Evolutionary conservation across 192 early-diverging fungal genomes (phyloP).

Genomic region (Mortierella antarctica): DNA sequence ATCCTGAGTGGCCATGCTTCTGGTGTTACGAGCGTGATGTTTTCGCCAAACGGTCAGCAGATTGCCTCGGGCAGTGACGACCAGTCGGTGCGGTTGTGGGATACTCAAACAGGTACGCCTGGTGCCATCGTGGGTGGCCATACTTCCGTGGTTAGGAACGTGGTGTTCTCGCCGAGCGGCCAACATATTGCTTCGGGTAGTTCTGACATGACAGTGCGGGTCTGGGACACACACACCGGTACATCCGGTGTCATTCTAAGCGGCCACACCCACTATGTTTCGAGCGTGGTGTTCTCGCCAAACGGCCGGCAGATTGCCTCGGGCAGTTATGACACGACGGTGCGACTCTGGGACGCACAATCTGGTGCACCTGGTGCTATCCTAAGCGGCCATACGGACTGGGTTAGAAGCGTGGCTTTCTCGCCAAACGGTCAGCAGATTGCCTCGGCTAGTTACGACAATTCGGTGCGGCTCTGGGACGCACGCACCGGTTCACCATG

Average conservation of each 20-base stretch:
- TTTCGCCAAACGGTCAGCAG: conserved; percentile 9
- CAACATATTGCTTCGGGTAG: neutral
- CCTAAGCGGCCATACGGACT: conserved; percentile 3
- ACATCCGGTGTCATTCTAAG: neutral
- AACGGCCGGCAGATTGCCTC: neutral
- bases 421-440: conserved; percentile 7
- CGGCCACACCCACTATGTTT: neutral
- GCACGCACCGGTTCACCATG: conserved; percentile 5
- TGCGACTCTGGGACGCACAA: neutral
- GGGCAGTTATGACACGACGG: neutral
- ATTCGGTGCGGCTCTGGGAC: conserved; percentile 9
- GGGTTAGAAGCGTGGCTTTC: conserved; percentile 5
- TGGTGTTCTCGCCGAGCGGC: neutral
- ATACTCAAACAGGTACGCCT: no score
- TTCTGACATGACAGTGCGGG: no score
- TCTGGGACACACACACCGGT: neutral
- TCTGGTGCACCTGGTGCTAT: conserved; percentile 1
- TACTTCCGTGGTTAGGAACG: no score
- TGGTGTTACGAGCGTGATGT: conserved; percentile 4
- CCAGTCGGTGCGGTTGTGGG: conserved; percentile 5
- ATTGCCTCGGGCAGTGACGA: conserved; percentile 15
- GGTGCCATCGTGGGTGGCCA: no score
- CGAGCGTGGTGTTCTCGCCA: neutral
- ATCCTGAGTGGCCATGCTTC: conserved; percentile 8
- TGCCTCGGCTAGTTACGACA: conserved; percentile 7